Evolutionary conservation across 768 basidiomycete species (phyloP).

Genomic region (Trametes meyenii): DNA sequence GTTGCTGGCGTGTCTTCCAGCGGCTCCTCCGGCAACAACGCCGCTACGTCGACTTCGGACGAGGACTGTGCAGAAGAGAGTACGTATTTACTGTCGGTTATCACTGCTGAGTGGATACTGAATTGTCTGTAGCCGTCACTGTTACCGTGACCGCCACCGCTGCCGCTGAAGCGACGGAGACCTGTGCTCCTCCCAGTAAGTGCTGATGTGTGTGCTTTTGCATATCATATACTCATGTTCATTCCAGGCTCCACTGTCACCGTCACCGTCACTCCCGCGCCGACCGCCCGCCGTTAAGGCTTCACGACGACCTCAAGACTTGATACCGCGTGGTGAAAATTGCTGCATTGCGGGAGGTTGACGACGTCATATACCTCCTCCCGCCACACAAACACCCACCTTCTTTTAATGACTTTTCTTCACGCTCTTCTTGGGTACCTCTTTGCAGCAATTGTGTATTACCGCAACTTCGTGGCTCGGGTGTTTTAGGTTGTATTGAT

Average conservation of each 20-base stretch:
- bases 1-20: constrained; percentile 38
- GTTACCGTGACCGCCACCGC: constrained; percentile 23
- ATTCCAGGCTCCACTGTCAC: constrained; percentile 11
- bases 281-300: constrained; percentile 11
- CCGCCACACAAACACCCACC: constrained; percentile 1
- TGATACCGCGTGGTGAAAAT: constrained; percentile 11
- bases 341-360: constrained; percentile 16
- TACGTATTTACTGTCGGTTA: not conserved
- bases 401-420: not conserved
- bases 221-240: not conserved
- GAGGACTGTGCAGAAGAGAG: constrained; percentile 16
- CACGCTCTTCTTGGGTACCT: not conserved
- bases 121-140: constrained; percentile 26
- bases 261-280: constrained; percentile 16
- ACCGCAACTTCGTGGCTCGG: not conserved
- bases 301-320: not conserved
- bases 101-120: not conserved
- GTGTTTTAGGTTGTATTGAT: constrained; percentile 19
- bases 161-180: constrained; percentile 15
- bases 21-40: not conserved
- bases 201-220: not conserved
- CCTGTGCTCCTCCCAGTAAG: constrained; percentile 18
- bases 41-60: constrained; percentile 25
- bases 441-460: constrained; percentile 17
- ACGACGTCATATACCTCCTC: constrained; percentile 12